Evolutionary conservation across 129 eudicot genomes (phyloP).

Genomic region (Rutidosis leptorrhynchoides): DNA sequence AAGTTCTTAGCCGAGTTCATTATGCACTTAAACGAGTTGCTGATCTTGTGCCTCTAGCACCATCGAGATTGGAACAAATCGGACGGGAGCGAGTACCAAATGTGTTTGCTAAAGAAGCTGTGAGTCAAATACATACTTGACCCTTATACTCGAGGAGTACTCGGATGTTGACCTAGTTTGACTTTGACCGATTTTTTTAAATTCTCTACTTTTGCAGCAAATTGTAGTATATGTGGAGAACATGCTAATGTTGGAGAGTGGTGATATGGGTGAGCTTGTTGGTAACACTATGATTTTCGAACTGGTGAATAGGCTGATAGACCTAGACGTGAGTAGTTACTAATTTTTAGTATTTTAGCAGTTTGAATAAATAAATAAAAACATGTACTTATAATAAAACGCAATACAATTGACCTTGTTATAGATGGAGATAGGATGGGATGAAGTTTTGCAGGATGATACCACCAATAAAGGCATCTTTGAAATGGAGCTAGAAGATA

Average conservation of each 20-base stretch:
- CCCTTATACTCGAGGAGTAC: slow-evolving; percentile 1
- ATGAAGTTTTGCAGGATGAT: slow-evolving; percentile 68
- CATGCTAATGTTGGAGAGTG: slow-evolving; percentile 79
- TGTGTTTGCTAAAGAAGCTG: slow-evolving; percentile 44
- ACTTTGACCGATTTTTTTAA: too few relatives aligned
- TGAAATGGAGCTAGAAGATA: slow-evolving; percentile 80
- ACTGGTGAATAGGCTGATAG: slow-evolving; percentile 74
- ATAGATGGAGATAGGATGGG: slow-evolving; percentile 90
- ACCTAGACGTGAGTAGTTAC: slow-evolving; percentile 71
- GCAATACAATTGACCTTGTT: slow-evolving; percentile 18
- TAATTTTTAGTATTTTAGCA: neutral
- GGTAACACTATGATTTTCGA: slow-evolving; percentile 65
- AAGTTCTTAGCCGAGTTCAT: slow-evolving; percentile 79
- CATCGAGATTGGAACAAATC: slow-evolving; percentile 64
- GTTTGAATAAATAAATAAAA: slow-evolving; percentile 5
- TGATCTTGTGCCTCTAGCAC: slow-evolving; percentile 75
- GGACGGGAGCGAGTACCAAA: slow-evolving; percentile 64
- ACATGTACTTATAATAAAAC: neutral
- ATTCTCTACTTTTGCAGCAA: slow-evolving; percentile 37
- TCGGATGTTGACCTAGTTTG: too few relatives aligned
- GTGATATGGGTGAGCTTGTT: slow-evolving; percentile 74
- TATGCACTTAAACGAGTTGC: slow-evolving; percentile 63
- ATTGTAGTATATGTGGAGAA: slow-evolving; percentile 72
- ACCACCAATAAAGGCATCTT: slow-evolving; percentile 66
- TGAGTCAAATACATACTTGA: slow-evolving; percentile 34